Percentiles rank a stretch among this genome's conserved stretches.
These are phyloP conservation scores for Coemansia sp. DNA, from an alignment of 192 early-diverging fungal genomes.

Conservation along the genomic window DNA sequence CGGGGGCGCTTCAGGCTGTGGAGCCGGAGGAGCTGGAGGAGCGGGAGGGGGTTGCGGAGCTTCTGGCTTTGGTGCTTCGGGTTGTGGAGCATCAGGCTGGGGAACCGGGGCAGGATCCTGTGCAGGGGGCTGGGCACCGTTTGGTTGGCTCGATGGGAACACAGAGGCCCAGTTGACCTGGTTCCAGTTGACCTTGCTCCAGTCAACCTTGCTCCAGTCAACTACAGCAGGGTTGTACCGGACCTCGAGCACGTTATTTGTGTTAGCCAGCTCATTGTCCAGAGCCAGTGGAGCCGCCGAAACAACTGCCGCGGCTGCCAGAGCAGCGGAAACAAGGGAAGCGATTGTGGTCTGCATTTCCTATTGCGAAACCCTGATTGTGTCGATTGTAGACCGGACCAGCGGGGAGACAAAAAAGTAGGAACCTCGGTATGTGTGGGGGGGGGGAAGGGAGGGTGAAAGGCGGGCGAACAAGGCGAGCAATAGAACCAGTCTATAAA, in stretches of 20 bases:
- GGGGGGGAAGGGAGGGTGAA: background rate
- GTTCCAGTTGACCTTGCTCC: conserved; percentile 21
- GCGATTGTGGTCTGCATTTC: conserved; percentile 20
- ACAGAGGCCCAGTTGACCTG: conserved; percentile 24
- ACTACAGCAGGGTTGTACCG: conserved; percentile 24
- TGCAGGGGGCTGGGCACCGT: background rate
- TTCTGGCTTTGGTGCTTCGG: background rate
- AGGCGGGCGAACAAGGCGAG: background rate
- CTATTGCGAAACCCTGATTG: background rate
- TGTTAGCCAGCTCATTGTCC: conserved; percentile 11
- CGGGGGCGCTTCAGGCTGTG: background rate
- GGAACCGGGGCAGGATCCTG: background rate
- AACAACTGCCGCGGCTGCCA: conserved; percentile 10
- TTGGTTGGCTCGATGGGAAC: conserved; percentile 5
- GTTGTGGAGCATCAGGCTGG: background rate
- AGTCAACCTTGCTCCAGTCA: conserved; percentile 30
- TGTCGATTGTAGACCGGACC: background rate
- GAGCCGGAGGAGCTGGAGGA: background rate
- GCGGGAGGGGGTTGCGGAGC: background rate
- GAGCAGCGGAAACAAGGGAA: conserved; percentile 10
- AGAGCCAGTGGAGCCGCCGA: conserved; percentile 15
- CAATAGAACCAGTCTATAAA: conserved; percentile 12
- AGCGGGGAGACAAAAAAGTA: background rate
- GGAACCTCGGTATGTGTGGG: background rate
- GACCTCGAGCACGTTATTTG: conserved; percentile 13